Conservation (phyloP, 169 alveolate species). For the Neospora caninum region DNA sequence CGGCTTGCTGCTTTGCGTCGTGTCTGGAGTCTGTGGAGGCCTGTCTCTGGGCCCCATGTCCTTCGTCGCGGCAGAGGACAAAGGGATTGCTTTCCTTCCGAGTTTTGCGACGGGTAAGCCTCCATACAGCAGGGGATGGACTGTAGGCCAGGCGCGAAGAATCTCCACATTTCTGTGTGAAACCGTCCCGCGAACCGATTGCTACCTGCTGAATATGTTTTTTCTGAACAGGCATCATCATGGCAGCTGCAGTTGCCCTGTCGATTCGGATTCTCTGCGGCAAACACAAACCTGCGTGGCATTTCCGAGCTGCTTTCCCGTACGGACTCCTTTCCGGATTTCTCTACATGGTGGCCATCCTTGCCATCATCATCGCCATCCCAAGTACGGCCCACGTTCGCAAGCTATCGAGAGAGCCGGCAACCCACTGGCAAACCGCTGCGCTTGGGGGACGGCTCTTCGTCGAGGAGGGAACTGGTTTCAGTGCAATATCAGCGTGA, state of each 20-base stretch:
- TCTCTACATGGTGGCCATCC: background rate
- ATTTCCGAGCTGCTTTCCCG: conserved; percentile 3
- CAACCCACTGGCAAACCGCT: too few relatives aligned
- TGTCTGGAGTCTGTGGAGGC: conserved; percentile 30
- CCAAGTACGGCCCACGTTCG: background rate
- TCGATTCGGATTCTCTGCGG: background rate
- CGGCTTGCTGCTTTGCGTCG: background rate
- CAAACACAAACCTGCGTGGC: background rate
- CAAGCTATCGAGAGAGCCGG: too few relatives aligned
- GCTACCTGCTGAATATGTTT: background rate
- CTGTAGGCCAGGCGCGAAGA: background rate
- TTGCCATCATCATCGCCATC: conserved; percentile 35
- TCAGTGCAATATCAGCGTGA: too few relatives aligned
- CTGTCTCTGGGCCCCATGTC: conserved; percentile 50
- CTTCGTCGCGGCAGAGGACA: conserved; percentile 30
- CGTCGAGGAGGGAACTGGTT: too few relatives aligned
- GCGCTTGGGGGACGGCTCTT: too few relatives aligned
- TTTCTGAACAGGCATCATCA: background rate
- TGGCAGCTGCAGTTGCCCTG: background rate
- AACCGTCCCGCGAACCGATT: background rate
- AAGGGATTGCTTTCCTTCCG: conserved; percentile 47
- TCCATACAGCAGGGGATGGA: background rate
- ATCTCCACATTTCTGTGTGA: background rate
- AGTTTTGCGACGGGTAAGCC: conserved; percentile 39
- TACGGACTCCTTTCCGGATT: conserved; percentile 31